Base-by-base conservation (phyloP, 2,329 filamentous ascomycete genomes). In the Trichoderma aggressivum region DNA sequence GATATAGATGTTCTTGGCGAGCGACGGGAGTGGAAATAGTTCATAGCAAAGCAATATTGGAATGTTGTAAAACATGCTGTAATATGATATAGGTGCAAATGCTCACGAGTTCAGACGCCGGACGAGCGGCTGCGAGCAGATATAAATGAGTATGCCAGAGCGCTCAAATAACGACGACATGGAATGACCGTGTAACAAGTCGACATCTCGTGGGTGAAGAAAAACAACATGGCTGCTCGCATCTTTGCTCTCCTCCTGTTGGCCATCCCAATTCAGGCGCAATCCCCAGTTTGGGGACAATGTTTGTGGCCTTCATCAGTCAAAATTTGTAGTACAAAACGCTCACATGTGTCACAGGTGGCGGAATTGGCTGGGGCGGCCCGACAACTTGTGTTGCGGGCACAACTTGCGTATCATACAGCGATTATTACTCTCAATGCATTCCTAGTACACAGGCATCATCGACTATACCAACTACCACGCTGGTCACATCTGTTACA, bases 321-420 rank as follows among this genome's bases (percentile, higher is more conserved):
- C 30, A 18, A 24, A 59, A 6, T 2, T 10, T 6, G 16, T 36
- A 7, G 2, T 1, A 21, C 21, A 2, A 59, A 10, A 6, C 8
- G 30, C 65, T 68, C 28, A 68, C 56, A 14, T 11, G 10, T 11
- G 16, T 7, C 28, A 24, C 4, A 68, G 55, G 65, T 7, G 65
- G 65, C 26, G 65, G 65, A 50, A 60, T 68, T 43, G 55, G 36
- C 14, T 68, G 65, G 65, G 32, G n/a, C 16, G 65, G 65, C 14
- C 55, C 65, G 18, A 68, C 55, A 12, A 68, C 65, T 36, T 68
- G 65, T 34, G 65, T 59, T 34, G 53, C 24, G 11, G 65, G 65
- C 26, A 12, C 55, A 7, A 68, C 65, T 14, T 68, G 55, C 59
- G 55, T 68, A 47, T 18, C 32, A 10, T 60, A 43, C 14, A 68